Base-by-base conservation (phyloP, 2,329 filamentous ascomycete genomes). In the Raffaelea deltoideospora region DNA sequence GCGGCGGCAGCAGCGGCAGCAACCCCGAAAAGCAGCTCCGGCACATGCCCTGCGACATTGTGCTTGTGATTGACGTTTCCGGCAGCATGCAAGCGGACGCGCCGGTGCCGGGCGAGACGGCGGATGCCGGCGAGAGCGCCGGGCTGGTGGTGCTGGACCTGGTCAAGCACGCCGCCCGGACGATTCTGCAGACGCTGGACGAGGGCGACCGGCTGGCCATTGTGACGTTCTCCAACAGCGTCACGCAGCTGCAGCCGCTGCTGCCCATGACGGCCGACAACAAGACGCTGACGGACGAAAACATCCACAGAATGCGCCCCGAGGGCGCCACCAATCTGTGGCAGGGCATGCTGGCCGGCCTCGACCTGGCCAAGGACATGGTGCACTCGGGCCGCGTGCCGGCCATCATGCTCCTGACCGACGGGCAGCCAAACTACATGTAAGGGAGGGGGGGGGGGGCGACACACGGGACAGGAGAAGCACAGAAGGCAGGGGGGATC, bases 51-150 rank as follows among this genome's bases (percentile, higher is more conserved):
- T 73, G 67, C 47, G 72, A 76, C 41, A 67, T 77, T 23, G 71
- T 75, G 3, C 59, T 77, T 3, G 70, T 71, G 14, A 73, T 77
- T 37, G 72, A 77, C 47, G 59, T 75, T 13, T 77, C 72, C 0
- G 60, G 57, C 0, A 75, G 69, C 51, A 78, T 77, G 72, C 35
- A 40, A 1, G 36, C 41, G 0, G 45, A 52, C 2, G 71, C 71
- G 1, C 65, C 64, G 0, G 56, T 66, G 0, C 65, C 69, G 0
- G 47, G 47, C 10, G 48, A 48, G 4, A n/a, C 49, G 1, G 60
- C 59, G 13, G 56, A 61, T 6, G 47, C 52, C 14, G 41, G 49
- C 3, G 67, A 74, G 42, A 48, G 59, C 17, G 61, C 61, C 2
- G 70, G 70, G 0, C 53, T 76, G 1, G 66, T 63, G 0, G 59